A percentile compares a stretch with the other conserved stretches of the same genome.
Conservation (phyloP, 2,329 filamentous ascomycete species). For the Cladorrhinum sp. region DNA sequence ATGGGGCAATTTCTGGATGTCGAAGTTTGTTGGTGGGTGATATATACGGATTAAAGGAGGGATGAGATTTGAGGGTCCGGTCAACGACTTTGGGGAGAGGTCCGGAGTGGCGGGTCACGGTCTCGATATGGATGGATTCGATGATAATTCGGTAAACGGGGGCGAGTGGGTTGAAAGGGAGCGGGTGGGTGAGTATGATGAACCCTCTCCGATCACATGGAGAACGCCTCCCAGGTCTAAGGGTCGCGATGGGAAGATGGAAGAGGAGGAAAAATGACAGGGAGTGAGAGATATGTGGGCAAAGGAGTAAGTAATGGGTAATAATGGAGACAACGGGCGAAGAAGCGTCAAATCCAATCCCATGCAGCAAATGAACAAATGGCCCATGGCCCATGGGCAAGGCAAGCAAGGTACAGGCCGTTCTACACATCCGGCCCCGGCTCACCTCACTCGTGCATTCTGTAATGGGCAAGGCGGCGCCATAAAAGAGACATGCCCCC, state of each 20-base stretch:
- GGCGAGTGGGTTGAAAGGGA: neutral
- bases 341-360: slow-evolving; percentile 29
- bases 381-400: slow-evolving; percentile 3
- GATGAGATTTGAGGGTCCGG: too few species aligned
- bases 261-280: neutral
- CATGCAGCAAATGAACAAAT: slow-evolving; percentile 9
- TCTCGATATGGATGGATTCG: neutral
- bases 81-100: neutral
- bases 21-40: neutral
- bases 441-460: slow-evolving; percentile 9
- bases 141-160: neutral
- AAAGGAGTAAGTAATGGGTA: slow-evolving; percentile 17
- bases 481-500: slow-evolving; percentile 2
- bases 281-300: slow-evolving; percentile 26
- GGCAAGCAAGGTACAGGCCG: slow-evolving; percentile 11
- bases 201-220: slow-evolving; percentile 11
- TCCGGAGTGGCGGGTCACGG: neutral
- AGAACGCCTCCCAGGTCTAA: slow-evolving; percentile 6
- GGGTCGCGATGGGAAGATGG: slow-evolving; percentile 9
- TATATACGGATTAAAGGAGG: neutral
- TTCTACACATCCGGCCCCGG: slow-evolving; percentile 11
- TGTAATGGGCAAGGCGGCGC: slow-evolving; percentile 20
- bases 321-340: slow-evolving; percentile 28
- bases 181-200: too few species aligned
- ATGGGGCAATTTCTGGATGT: neutral